A percentile compares a stretch with the other conserved stretches of the same genome.
phyloP scores from a whole-genome alignment of 73 alveolate species.

The Durusdinium trenchii region DNA sequence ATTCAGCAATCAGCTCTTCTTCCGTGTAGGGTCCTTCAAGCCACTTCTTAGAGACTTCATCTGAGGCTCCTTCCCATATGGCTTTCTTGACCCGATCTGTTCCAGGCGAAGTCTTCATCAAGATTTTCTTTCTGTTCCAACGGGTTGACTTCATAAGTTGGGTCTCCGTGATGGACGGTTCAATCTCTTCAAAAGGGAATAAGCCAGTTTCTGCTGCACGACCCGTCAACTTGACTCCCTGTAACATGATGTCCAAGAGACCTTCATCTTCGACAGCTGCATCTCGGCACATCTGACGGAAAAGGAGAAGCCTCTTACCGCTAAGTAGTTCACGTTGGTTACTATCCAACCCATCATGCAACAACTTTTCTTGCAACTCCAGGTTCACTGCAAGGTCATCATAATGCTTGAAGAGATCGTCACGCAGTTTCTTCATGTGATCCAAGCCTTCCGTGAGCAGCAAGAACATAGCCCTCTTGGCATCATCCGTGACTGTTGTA shows the following conservation, averaged over 20 bases:
- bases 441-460: not conserved
- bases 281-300: not conserved
- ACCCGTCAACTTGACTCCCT: not conserved
- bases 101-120: not conserved
- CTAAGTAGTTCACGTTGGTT: not conserved
- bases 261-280: conserved; percentile 21
- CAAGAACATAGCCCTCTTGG: not conserved
- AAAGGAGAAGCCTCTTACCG: not conserved
- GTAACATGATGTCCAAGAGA: not conserved
- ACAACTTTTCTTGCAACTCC: not conserved
- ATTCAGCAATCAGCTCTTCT: not conserved
- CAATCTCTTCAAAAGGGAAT: not conserved
- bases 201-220: not conserved
- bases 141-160: conserved; percentile 9
- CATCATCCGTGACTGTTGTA: not conserved
- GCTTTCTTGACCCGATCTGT: not conserved
- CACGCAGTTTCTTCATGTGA: not conserved
- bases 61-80: not conserved
- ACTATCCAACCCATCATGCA: not conserved
- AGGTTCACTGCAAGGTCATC: not conserved
- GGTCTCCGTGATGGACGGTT: not conserved
- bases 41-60: not conserved
- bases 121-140: not conserved
- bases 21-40: not conserved
- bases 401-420: not conserved